phyloP scores from a whole-genome alignment of 129 eudicot species.

The Pseudognaphalium luteoalbum region DNA sequence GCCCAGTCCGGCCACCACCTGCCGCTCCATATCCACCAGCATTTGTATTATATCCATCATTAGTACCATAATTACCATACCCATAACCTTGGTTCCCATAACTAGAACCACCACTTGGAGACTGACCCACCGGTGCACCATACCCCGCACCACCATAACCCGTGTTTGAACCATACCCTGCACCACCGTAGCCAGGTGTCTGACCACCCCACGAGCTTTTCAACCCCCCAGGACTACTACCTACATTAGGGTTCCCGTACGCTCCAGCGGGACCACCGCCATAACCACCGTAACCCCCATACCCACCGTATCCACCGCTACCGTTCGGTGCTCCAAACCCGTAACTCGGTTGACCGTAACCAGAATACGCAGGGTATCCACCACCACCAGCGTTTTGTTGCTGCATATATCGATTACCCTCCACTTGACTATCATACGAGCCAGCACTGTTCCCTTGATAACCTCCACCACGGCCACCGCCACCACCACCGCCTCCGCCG shows the following conservation, averaged over 20 bases:
- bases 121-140: constrained; percentile 46
- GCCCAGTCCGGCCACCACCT: constrained; percentile 41
- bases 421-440: constrained; percentile 43
- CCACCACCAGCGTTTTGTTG: constrained; percentile 48
- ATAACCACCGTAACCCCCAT: constrained; percentile 47
- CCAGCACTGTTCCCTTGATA: constrained; percentile 41
- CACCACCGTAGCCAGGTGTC: constrained; percentile 50
- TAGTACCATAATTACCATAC: constrained; percentile 41
- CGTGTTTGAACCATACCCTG: constrained; percentile 30
- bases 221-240: constrained; percentile 37
- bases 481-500: constrained; percentile 34
- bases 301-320: constrained; percentile 37
- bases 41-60: constrained; percentile 43
- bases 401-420: constrained; percentile 43
- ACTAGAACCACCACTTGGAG: constrained; percentile 48
- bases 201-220: constrained; percentile 51
- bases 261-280: constrained; percentile 46
- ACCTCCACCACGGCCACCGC: constrained; percentile 42
- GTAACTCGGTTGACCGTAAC: constrained; percentile 47
- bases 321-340: constrained; percentile 48
- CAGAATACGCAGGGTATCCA: constrained; percentile 44
- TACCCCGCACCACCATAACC: constrained; percentile 47
- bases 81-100: constrained; percentile 61
- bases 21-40: constrained; percentile 39
- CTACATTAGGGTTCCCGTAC: constrained; percentile 47